Conservation (phyloP, 2,329 filamentous ascomycete genomes). For the Tolypocladium guangdongense region DNA sequence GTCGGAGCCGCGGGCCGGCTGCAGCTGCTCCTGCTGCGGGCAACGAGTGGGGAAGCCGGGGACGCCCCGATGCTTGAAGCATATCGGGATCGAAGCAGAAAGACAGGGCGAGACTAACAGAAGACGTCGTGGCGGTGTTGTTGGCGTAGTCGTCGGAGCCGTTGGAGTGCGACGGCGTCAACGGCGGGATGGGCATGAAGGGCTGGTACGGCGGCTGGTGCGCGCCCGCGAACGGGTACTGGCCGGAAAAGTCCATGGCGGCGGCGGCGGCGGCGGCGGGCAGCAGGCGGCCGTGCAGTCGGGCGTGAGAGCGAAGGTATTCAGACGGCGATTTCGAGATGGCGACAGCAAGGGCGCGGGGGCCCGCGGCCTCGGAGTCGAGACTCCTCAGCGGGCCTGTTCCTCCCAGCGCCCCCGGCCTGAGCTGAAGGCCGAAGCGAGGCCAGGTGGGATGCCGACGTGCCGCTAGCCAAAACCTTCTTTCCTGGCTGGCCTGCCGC, state of each 20-base stretch:
- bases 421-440: too few species aligned
- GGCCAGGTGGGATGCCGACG: too few species aligned
- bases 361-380: too few species aligned
- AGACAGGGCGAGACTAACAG: constrained; percentile 30
- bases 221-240: constrained; percentile 35
- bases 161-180: constrained; percentile 44
- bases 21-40: background rate
- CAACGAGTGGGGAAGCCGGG: background rate
- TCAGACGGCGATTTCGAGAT: too few species aligned
- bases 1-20: background rate
- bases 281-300: background rate
- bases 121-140: constrained; percentile 33
- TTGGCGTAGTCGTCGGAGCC: constrained; percentile 44
- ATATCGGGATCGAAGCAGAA: background rate
- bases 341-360: too few species aligned
- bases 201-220: constrained; percentile 36
- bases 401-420: too few species aligned
- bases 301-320: background rate
- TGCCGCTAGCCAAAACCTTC: too few species aligned
- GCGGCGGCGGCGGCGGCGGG: background rate
- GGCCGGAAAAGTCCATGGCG: constrained; percentile 40
- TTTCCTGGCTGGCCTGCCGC: too few species aligned
- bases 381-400: too few species aligned
- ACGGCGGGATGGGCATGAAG: constrained; percentile 41
- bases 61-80: background rate